A percentile compares a stretch with the other conserved stretches of the same genome.
Evolutionary conservation across 2,329 filamentous ascomycete species (phyloP).

Genomic region (Escovopsis weberi): DNA sequence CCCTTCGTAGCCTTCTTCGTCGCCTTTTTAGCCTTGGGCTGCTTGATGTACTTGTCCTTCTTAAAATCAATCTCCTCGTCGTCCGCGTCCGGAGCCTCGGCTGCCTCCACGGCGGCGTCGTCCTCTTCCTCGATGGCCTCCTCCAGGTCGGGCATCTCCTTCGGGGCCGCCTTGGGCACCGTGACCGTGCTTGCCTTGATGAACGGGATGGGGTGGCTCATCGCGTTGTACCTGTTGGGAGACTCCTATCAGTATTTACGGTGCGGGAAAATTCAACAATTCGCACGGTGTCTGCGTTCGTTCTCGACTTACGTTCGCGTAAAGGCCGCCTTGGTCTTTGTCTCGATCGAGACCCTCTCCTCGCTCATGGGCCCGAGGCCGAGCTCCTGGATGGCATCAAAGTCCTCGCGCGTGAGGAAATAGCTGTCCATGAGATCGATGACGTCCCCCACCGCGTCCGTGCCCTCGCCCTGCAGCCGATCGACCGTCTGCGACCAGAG

Average conservation of each 20-base stretch:
- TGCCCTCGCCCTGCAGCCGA: conserved; percentile 61
- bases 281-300: neutral
- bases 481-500: conserved; percentile 73
- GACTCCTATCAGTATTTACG: conserved; percentile 4
- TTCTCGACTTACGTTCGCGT: conserved; percentile 58
- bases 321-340: conserved; percentile 77
- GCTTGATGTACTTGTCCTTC: conserved; percentile 93
- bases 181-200: conserved; percentile 81
- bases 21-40: conserved; percentile 56
- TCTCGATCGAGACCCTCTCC: conserved; percentile 60
- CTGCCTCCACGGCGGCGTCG: conserved; percentile 46
- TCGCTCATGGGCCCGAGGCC: conserved; percentile 76
- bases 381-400: conserved; percentile 82
- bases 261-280: neutral
- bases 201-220: conserved; percentile 81
- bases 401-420: conserved; percentile 87
- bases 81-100: conserved; percentile 44
- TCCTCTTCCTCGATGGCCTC: conserved; percentile 92
- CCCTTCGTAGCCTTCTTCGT: conserved; percentile 30
- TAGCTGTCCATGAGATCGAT: conserved; percentile 97
- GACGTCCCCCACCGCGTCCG: conserved; percentile 64
- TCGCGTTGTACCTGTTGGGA: conserved; percentile 58
- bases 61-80: conserved; percentile 71
- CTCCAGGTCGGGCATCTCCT: conserved; percentile 82
- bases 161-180: conserved; percentile 49